Percentiles rank a stretch among this genome's conserved stretches.
Conservation (phyloP, 2,329 filamentous ascomycete genomes). For the Monosporascus sp. region DNA sequence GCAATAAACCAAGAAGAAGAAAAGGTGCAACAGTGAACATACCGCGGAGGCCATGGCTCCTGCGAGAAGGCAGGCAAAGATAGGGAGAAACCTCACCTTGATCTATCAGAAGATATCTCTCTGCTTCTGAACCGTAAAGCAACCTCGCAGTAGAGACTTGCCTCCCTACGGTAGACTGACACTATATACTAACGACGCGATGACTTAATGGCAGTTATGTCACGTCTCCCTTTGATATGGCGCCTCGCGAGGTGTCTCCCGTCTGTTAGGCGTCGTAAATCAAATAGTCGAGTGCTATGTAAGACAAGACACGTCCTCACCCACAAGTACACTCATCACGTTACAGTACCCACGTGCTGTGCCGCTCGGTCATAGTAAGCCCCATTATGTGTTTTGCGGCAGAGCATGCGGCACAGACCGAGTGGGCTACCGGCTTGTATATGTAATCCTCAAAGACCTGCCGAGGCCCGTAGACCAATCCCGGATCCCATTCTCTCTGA, state of each 20-base stretch:
- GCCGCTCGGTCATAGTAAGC: conserved; percentile 1
- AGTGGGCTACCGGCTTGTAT: neutral
- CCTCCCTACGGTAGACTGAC: neutral
- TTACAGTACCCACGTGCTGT: neutral
- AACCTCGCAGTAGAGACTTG: too few relatives aligned
- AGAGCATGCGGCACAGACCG: conserved; percentile 2
- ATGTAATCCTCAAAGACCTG: neutral
- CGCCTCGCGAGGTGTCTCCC: neutral
- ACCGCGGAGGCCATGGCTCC: conserved; percentile 1
- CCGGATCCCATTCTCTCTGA: neutral
- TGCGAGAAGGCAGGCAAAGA: conserved; percentile 1
- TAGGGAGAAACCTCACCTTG: conserved; percentile 5
- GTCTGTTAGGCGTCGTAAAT: conserved; percentile 1
- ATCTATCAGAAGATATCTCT: neutral
- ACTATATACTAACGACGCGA: conserved; percentile 7
- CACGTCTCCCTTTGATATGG: conserved; percentile 2
- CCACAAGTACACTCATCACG: neutral
- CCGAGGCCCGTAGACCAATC: conserved; percentile 3
- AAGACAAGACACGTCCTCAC: too few relatives aligned
- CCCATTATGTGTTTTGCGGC: neutral
- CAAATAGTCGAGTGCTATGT: conserved; percentile 6
- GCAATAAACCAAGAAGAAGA: too few relatives aligned
- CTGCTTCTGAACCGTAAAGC: too few relatives aligned
- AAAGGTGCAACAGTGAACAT: neutral
- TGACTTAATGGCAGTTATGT: neutral